Evolutionary conservation across 305 asterid genomes (phyloP), one percentile per base, ranked within the genome.

Genomic region (Fraxinus dipetala): DNA sequence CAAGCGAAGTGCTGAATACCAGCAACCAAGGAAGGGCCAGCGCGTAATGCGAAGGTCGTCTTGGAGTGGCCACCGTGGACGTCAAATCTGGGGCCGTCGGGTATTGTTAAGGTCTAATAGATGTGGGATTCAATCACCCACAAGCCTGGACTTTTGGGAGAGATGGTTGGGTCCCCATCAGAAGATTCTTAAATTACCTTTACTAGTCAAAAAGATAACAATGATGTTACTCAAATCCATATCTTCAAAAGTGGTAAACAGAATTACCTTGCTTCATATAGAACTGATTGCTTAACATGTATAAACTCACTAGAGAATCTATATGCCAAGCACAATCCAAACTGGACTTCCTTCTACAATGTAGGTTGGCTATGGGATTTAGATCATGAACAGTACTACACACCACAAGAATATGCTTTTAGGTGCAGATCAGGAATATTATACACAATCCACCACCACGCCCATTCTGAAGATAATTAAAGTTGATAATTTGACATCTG

Each of bases 301-400:
- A 30, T 28, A 26, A 26, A 11, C 74, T 67, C 74, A 67, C 56
- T 63, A 69, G 34, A 79, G 45, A 76, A 31, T 54, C 56, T 22
- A 69, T 83, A 69, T 0, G 36, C 38, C 67, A 75, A 78, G 78
- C 32, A 38, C 36, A 54, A 69, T 7, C 9, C 38, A 16, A 31
- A 32, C 13, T 70, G 76, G 38, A 70, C 36, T 59, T 18, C 70
- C 3, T 67, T 26, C 36, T 26, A 67, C 2, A 67, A 28, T 5
- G 43, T 70, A 31, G 22, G 24, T 30, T 30, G 40, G 76, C 16
- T 16, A 31, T 70, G 76, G 40, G 45, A 31, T 70, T 14, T 14
- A 70, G 61, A 61, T 72, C 78, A 75, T 35, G 63, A 69, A 78
- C 85, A 77, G 74, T 78, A 56, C 35, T 34, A 10, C 67, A 76